Evolutionary conservation across 2,329 filamentous ascomycete species (phyloP), one percentile per base, ranked within the genome.

Genomic region (Exophiala oligosperma): DNA sequence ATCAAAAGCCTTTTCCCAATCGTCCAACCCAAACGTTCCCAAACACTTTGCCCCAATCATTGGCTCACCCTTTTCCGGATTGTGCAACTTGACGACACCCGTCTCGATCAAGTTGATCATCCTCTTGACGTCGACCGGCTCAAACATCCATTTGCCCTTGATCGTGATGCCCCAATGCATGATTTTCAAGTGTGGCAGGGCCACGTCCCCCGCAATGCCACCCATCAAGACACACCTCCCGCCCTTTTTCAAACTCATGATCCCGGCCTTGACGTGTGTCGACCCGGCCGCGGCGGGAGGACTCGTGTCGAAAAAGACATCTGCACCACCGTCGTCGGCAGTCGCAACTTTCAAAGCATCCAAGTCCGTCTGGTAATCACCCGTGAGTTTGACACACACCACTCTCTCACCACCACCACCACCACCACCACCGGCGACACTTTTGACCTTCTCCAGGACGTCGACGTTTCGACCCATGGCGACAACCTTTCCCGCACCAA

Each of bases 221-320:
- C 66, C 64, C 66, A 67, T 69, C 21, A 68, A 54, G 44, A 51
- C 56, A 32, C 63, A 53, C 17, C 61, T 53, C 11, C 66, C 61
- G 21, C 56, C 43, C 40, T 52, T 51, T 26, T 43, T 55, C 1
- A 75, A 70, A 5, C 73, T 69, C 14, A 64, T 46, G 41, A 76
- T 70, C 8, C 73, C 73, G 1, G 66, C 64, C 61, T 73, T 72
- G 17, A 77, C 63, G 49, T 77, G 77, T 1, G 74, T 70, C 2
- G 75, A 71, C 0, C 73, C 72, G 2, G 68, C 68, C 1, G 63
- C 63, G 2, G 72, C 72, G 0, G 72, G 68, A 0, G 80, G 79
- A 1, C 76, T 75, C 29, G 81, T 74, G 61, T 84, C 81, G 53
- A 81, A 70, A 58, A 74, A 77, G 0, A 73, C 77, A 62, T 83